Base-by-base conservation (phyloP, 2,329 filamentous ascomycete species). In the Cladophialophora chaetospira region DNA sequence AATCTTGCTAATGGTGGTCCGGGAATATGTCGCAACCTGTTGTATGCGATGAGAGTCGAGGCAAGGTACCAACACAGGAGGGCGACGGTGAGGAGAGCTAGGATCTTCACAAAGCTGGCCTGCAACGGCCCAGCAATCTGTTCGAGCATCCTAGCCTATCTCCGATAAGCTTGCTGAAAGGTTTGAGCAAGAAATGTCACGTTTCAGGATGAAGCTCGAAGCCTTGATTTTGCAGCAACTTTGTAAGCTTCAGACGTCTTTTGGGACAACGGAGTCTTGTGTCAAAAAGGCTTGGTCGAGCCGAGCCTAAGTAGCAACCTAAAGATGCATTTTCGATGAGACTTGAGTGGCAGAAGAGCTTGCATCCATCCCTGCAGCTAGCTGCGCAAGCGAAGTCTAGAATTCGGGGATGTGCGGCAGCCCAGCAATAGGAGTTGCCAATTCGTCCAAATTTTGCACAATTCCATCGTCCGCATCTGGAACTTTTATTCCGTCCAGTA, bases 1-100 rank as follows among this genome's bases (percentile, higher is more conserved):
- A 55, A 45, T 10, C 44, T 38, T 26, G 59, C 59, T 21, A 61
- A 40, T 19, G 49, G 38, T 15, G 56, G 59, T 8, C 59, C 59
- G 19, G 36, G 43, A 17, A 61, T 52, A 44, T 58, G 46, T 21
- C 52, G 46, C 40, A 61, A 52, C 19, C 17, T 51, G 11, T 43
- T 47, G 43, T 55, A 55, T 46, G 50, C 50, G 13, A 46, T 28
- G 13, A 38, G 38, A 3, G 40, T 46, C 10, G 50, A 45, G 28
- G 36, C 28, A 29, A 53, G 35, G 23, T 31, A 35, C 50, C 50
- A 53, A 17, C 40, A 19, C 15, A 53, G 40, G 15, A 38, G 42
- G 29, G 25, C 17, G 29, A 46, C 21, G 33, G 40, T 40, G 21
- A 46, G 31, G n/a, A 53, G 50, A 21, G 17, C 40, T 11, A 53